Percentiles rank a stretch among this genome's conserved stretches.
phyloP scores from a whole-genome alignment of 2,329 filamentous ascomycete species.

The Dactylellina cionopaga region DNA sequence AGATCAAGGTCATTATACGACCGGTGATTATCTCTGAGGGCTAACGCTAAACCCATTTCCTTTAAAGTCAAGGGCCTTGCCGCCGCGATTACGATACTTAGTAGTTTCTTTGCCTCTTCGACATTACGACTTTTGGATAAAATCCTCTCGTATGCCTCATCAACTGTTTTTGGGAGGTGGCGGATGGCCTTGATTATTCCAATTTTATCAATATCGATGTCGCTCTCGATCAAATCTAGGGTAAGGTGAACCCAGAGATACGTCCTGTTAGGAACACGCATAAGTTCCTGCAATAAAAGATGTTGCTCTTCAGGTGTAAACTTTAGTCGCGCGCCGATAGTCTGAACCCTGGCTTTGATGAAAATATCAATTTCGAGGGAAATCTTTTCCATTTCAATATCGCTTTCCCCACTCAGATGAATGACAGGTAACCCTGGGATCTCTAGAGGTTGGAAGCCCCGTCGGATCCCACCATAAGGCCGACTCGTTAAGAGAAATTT shows the following conservation, averaged over 20 bases:
- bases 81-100: conserved; percentile 14
- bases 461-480: conserved; percentile 57
- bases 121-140: conserved; percentile 6
- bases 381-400: conserved; percentile 53
- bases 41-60: conserved; percentile 16
- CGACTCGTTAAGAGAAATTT: conserved; percentile 61
- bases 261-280: conserved; percentile 7
- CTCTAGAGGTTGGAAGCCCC: conserved; percentile 49
- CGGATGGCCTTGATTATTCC: not conserved
- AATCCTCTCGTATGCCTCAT: conserved; percentile 26
- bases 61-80: conserved; percentile 10
- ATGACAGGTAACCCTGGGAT: not conserved
- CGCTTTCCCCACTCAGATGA: conserved; percentile 50
- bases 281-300: not conserved
- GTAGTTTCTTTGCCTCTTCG: not conserved
- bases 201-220: not conserved
- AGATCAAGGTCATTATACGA: not conserved
- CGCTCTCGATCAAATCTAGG: conserved; percentile 3
- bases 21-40: not conserved
- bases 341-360: conserved; percentile 27
- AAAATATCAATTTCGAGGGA: conserved; percentile 55
- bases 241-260: conserved; percentile 24
- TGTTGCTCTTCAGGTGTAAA: not conserved
- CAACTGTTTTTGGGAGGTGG: conserved; percentile 9
- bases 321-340: not conserved